Evolutionary conservation across 805 yeast genomes (phyloP).

Genomic region (Suhomyces emberorum): DNA sequence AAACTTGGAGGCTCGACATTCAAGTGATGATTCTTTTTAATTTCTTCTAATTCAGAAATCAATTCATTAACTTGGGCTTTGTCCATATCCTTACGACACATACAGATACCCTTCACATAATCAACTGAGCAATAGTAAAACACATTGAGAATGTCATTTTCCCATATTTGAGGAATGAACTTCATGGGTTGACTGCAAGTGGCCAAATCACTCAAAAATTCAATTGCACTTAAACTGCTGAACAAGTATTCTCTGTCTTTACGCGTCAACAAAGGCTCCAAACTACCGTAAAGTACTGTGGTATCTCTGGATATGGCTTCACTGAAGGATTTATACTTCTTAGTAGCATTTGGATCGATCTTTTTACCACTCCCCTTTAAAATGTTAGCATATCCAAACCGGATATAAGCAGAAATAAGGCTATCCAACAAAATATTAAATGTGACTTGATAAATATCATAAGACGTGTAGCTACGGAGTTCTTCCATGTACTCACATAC

Average conservation of each 20-base stretch:
- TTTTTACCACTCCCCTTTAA: constrained; percentile 41
- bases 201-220: constrained; percentile 37
- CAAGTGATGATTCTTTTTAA: constrained; percentile 30
- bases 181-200: constrained; percentile 35
- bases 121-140: constrained; percentile 79
- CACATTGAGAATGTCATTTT: constrained; percentile 50
- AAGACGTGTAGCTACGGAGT: constrained; percentile 45
- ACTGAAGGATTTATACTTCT: constrained; percentile 35
- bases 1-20: constrained; percentile 31
- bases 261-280: constrained; percentile 37
- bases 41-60: constrained; percentile 24
- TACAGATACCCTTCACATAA: constrained; percentile 62
- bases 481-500: constrained; percentile 73
- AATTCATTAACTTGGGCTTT: constrained; percentile 25
- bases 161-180: constrained; percentile 49
- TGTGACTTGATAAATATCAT: constrained; percentile 39
- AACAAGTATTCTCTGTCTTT: constrained; percentile 38
- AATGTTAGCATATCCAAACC: constrained; percentile 40
- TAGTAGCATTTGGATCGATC: constrained; percentile 36
- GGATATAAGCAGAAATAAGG: constrained; percentile 35
- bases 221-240: constrained; percentile 39
- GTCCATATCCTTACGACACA: constrained; percentile 46
- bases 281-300: constrained; percentile 32
- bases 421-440: constrained; percentile 37
- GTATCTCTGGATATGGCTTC: constrained; percentile 40